These are phyloP conservation scores for Rhizopus sp. DNA, from an alignment of 371 early-diverging fungal genomes.

Conservation along the genomic window DNA sequence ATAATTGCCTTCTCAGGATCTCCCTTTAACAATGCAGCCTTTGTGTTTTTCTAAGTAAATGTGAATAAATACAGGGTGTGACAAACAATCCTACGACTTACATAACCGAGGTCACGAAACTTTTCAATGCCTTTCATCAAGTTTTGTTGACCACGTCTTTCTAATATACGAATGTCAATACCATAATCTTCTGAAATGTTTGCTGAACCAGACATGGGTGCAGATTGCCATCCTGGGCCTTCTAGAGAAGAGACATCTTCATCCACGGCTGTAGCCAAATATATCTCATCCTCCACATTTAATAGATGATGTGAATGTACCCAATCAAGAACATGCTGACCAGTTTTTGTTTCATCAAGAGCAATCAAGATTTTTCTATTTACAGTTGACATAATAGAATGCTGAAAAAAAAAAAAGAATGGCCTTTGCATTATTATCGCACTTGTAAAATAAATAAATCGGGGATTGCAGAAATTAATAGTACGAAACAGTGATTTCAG, in stretches of 20 bases:
- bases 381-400: not conserved
- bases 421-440: not conserved
- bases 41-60: slow-evolving; percentile 16
- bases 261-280: slow-evolving; percentile 13
- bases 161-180: slow-evolving; percentile 5
- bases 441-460: too few relatives aligned
- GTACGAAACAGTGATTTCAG: too few relatives aligned
- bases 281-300: slow-evolving; percentile 17
- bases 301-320: slow-evolving; percentile 16
- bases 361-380: slow-evolving; percentile 17
- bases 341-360: slow-evolving; percentile 19
- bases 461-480: too few relatives aligned
- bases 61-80: not conserved
- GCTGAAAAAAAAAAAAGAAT: not conserved
- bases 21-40: slow-evolving; percentile 13
- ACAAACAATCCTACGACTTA: slow-evolving; percentile 10
- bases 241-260: slow-evolving; percentile 16
- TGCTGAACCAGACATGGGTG: slow-evolving; percentile 2
- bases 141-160: slow-evolving; percentile 3
- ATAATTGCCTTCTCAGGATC: slow-evolving; percentile 4
- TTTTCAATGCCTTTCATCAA: slow-evolving; percentile 10
- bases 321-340: slow-evolving; percentile 21
- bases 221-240: slow-evolving; percentile 11
- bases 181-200: slow-evolving; percentile 7
- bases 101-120: slow-evolving; percentile 10